Conservation (phyloP, 1,284 basidiomycete species). For the Ceratobasidium theobromae region DNA sequence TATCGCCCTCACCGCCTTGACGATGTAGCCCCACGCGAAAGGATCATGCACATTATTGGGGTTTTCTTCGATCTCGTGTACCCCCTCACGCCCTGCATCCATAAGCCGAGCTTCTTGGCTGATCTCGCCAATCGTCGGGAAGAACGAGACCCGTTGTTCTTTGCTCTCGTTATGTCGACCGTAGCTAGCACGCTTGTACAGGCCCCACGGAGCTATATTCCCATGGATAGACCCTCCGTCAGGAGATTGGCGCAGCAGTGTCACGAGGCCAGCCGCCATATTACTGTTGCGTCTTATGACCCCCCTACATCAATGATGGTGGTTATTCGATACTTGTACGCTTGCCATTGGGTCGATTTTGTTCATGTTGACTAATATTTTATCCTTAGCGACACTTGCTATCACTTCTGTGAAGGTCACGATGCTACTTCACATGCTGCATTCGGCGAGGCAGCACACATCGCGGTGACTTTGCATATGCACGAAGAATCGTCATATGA, state of each 20-base stretch:
- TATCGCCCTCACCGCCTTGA: slow-evolving; percentile 69
- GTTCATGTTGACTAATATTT: background rate
- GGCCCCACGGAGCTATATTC: slow-evolving; percentile 75
- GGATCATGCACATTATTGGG: slow-evolving; percentile 73
- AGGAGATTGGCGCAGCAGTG: slow-evolving; percentile 75
- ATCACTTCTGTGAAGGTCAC: slow-evolving; percentile 84
- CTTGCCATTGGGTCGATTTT: slow-evolving; percentile 34
- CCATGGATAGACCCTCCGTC: slow-evolving; percentile 75
- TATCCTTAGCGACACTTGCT: slow-evolving; percentile 64
- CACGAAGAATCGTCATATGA: slow-evolving; percentile 81
- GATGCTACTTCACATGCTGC: slow-evolving; percentile 82
- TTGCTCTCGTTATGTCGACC: slow-evolving; percentile 81
- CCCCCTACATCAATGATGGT: slow-evolving; percentile 79
- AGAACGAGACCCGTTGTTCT: slow-evolving; percentile 82
- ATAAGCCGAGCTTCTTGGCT: slow-evolving; percentile 78
- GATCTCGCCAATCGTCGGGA: slow-evolving; percentile 74
- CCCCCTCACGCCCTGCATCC: slow-evolving; percentile 77
- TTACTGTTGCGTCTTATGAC: slow-evolving; percentile 75
- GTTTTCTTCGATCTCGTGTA: slow-evolving; percentile 90
- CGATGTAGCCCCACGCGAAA: slow-evolving; percentile 73
- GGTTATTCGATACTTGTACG: slow-evolving; percentile 80
- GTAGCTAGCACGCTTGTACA: slow-evolving; percentile 81
- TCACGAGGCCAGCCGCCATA: slow-evolving; percentile 76
- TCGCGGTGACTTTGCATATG: slow-evolving; percentile 76
- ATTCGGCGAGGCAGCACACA: slow-evolving; percentile 79